Conservation (phyloP, 306 rosid genomes). For the Inga leiocalycina region DNA sequence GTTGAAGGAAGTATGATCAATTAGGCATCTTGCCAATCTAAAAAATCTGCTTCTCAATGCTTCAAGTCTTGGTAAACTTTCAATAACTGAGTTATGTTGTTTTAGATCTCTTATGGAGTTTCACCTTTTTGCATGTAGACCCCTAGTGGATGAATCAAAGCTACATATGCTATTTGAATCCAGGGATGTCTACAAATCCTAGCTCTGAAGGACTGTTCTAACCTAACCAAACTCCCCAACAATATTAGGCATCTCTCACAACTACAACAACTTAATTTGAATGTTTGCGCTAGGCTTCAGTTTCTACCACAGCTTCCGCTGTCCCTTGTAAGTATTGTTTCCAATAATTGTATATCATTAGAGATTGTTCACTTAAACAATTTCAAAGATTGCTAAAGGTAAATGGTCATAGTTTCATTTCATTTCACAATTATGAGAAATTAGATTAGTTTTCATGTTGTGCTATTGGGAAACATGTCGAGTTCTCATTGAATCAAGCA, state of each 20-base stretch:
- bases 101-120: slow-evolving; percentile 4
- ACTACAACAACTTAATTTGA: neutral
- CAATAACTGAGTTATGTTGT: slow-evolving; percentile 7
- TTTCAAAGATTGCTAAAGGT: neutral
- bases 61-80: neutral
- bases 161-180: slow-evolving; percentile 24
- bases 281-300: slow-evolving; percentile 5
- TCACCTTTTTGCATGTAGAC: neutral
- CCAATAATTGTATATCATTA: slow-evolving; percentile 30
- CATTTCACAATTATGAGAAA: neutral
- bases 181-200: neutral
- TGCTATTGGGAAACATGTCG: neutral
- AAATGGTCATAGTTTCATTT: neutral
- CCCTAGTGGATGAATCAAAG: neutral
- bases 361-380: slow-evolving; percentile 3
- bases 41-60: neutral
- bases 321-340: slow-evolving; percentile 4
- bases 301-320: slow-evolving; percentile 38
- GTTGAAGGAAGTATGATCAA: slow-evolving; percentile 12
- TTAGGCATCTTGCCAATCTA: slow-evolving; percentile 18
- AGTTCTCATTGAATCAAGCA: neutral
- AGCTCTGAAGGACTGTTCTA: neutral
- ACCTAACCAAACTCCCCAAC: neutral
- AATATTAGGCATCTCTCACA: neutral
- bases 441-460: neutral